Evolutionary conservation across 768 basidiomycete species (phyloP), one percentile per base, ranked within the genome.

Genomic region (Boletales sp.): DNA sequence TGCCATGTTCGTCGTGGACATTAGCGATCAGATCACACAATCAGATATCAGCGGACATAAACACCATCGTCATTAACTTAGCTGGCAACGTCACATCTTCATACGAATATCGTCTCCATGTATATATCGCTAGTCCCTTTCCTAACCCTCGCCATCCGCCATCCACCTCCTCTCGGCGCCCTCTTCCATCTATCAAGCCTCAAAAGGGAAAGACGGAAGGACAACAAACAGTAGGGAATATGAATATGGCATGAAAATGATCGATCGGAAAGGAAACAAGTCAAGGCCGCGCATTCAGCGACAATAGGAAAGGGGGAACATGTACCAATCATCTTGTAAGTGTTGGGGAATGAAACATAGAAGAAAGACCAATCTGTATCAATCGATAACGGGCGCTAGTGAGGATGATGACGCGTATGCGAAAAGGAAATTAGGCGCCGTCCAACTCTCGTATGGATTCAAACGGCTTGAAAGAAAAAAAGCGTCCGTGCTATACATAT

Each of bases 151-250:
- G 50, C 53, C 49, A 53, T 18, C 57, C 59, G 48, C 54, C 49
- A 53, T n/a, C 57, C 53, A 18, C 55, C 49, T 57, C 67, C 2
- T 48, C 66, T 56, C 44, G 81, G 72, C 73, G 85, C 86, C 85
- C 86, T 88, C 86, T 87, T 80, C 73, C 71, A 71, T 68, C 76
- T 70, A 72, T 62, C 85, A 70, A 79, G 72, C 84, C 84, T 81
- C 77, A 78, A 47, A 57, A 50, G 58, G 82, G 82, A 82, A 61
- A 74, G 77, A 79, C 68, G 70, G 66, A 82, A 87, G 84, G 86
- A 86, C 73, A 76, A 83, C 77, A 77, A 77, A 77, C 62, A 59
- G 47, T 55, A 54, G 52, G 54, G 57, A 50, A 58, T 53, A 56
- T 54, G 51, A 61, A 58, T 50, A 59, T 56, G 60, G 60, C 48